Conservation (phyloP, 2,329 filamentous ascomycete species). For the Periglandula ipomoeae region DNA sequence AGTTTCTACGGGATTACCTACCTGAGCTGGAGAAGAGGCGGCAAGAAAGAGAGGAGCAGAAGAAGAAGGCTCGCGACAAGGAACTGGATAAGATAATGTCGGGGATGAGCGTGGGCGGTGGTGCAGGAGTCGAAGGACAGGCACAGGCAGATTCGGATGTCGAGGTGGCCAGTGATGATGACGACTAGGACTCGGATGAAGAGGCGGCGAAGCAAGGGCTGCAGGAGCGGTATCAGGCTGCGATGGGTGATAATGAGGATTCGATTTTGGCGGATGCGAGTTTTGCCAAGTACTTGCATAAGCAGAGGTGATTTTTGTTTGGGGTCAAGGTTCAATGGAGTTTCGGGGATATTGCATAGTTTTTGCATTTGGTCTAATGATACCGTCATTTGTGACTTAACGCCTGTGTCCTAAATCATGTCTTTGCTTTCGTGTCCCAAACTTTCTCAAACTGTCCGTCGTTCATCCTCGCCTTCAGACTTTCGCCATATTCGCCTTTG, state of each 20-base stretch:
- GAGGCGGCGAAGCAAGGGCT: constrained; percentile 57
- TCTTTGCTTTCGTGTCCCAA: too few relatives aligned
- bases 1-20: constrained; percentile 85
- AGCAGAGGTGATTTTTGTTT: constrained; percentile 26
- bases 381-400: too few relatives aligned
- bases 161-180: constrained; percentile 47
- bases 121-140: too few relatives aligned
- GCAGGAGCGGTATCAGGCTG: constrained; percentile 67
- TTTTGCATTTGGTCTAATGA: too few relatives aligned
- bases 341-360: background rate
- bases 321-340: too few relatives aligned
- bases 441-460: too few relatives aligned
- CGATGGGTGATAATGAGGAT: constrained; percentile 51
- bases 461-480: too few relatives aligned
- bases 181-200: constrained; percentile 47
- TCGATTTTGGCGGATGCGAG: constrained; percentile 46
- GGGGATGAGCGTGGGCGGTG: constrained; percentile 57
- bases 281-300: constrained; percentile 51
- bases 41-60: constrained; percentile 66
- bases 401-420: too few relatives aligned
- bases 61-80: constrained; percentile 61
- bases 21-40: constrained; percentile 79
- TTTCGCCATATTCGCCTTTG: too few relatives aligned
- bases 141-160: constrained; percentile 37
- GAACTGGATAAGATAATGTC: constrained; percentile 92